Evolutionary conservation across 129 eudicot species (phyloP).

Genomic region (Smallanthus sonchifolius): DNA sequence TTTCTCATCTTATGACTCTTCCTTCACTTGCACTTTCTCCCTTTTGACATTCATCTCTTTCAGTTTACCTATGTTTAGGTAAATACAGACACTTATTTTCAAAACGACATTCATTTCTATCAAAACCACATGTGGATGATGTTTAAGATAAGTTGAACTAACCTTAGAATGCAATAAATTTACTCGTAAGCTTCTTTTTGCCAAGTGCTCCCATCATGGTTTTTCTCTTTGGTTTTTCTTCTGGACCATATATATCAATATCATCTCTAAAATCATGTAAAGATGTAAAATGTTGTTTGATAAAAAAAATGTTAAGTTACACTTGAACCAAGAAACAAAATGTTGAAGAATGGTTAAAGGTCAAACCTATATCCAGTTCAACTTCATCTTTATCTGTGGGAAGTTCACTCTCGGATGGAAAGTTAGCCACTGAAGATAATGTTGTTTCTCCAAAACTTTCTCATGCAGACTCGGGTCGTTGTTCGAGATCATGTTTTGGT

Average conservation of each 20-base stretch:
- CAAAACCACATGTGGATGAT: neutral
- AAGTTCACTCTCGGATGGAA: slow-evolving; percentile 47
- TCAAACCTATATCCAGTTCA: slow-evolving; percentile 76
- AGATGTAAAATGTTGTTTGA: neutral
- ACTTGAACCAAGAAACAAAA: neutral
- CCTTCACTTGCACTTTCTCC: slow-evolving; percentile 59
- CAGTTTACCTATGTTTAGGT: slow-evolving; percentile 47
- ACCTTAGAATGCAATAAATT: slow-evolving; percentile 81
- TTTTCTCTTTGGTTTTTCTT: slow-evolving; percentile 73
- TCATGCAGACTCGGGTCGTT: slow-evolving; percentile 41
- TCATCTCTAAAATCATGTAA: slow-evolving; percentile 48
- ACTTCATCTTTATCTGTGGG: slow-evolving; percentile 42
- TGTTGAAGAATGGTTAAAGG: neutral
- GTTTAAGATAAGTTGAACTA: slow-evolving; percentile 18
- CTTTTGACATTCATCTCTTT: slow-evolving; percentile 64
- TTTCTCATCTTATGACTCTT: slow-evolving; percentile 60
- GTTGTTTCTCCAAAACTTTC: slow-evolving; percentile 53
- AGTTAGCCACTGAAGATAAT: slow-evolving; percentile 60
- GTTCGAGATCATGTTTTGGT: slow-evolving; percentile 42
- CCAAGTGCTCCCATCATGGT: slow-evolving; percentile 58
- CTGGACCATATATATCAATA: slow-evolving; percentile 69
- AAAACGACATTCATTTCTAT: neutral
- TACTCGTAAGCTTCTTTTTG: slow-evolving; percentile 72
- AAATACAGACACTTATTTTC: neutral
- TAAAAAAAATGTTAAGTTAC: neutral